Evolutionary conservation across 83 land plant species (phyloP).

Genomic region (Isoetes engelmannii): DNA sequence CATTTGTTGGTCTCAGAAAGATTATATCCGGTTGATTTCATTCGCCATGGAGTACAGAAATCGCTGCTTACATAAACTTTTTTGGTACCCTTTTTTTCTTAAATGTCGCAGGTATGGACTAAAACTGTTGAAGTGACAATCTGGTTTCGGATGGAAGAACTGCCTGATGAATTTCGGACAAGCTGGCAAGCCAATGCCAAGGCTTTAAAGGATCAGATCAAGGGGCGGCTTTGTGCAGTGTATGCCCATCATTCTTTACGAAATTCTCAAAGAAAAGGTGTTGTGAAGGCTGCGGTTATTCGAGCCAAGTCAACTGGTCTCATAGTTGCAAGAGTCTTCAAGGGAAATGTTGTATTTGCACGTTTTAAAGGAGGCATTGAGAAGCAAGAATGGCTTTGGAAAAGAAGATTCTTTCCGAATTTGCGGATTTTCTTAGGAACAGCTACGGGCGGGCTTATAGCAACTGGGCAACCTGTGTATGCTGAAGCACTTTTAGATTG

Average conservation of each 20-base stretch:
- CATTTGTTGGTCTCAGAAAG: too few relatives aligned
- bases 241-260: slow-evolving; percentile 5
- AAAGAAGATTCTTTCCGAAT: slow-evolving; percentile 7
- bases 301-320: slow-evolving; percentile 22
- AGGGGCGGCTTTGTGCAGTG: slow-evolving; percentile 15
- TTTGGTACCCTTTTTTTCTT: too few relatives aligned
- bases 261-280: slow-evolving; percentile 8
- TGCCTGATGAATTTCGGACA: too few relatives aligned
- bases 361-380: slow-evolving; percentile 29
- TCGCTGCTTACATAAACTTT: too few relatives aligned
- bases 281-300: slow-evolving; percentile 6
- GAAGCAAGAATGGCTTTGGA: slow-evolving; percentile 24
- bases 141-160: too few relatives aligned
- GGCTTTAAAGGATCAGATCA: slow-evolving; percentile 16
- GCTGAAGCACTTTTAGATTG: slow-evolving; percentile 13
- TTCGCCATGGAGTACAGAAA: too few relatives aligned
- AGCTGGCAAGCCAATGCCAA: background rate
- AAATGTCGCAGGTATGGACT: too few relatives aligned
- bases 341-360: slow-evolving; percentile 22
- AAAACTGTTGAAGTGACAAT: too few relatives aligned
- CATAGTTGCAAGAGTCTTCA: slow-evolving; percentile 24
- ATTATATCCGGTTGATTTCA: too few relatives aligned
- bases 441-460: slow-evolving; percentile 9
- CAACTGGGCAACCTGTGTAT: slow-evolving; percentile 7
- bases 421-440: background rate